Base-by-base conservation (phyloP, 768 basidiomycete species). In the Boletus rex-veris region DNA sequence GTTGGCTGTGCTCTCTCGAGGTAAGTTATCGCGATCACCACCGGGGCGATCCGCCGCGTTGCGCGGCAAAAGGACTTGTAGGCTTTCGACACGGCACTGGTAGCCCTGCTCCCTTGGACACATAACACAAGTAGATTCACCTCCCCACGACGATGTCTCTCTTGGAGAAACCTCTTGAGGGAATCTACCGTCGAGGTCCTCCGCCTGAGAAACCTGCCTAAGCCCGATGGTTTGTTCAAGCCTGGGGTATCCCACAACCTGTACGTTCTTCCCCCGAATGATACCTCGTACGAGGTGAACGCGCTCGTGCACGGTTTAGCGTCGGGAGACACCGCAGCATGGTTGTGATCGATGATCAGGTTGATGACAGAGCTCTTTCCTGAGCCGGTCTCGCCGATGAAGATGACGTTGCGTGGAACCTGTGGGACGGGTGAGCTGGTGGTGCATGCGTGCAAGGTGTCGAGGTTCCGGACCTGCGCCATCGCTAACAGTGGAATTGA, bases 331-430 rank as follows among this genome's bases (percentile, higher is more conserved):
- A 64, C 62, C 0, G 7, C 12, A 4, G 75, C 72, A 4, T 15
- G 36, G 1, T 65, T 31, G 7, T 31, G 24, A 19, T 55, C 64
- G 7, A 58, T 57, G 39, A 77, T 57, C 64, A 79, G 71, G 47
- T 77, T 78, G 54, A 78, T 64, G 19, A 77, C 58, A 0, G 74
- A 75, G 55, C 74, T 76, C 59, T 78, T 79, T 10, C 73, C 68
- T 1, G 59, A 54, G 39, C 68, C 70, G 1, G 57, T 64, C 44
- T 70, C 70, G 30, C 70, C 72, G 45, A 79, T 75, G 50, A 65
- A 75, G 36, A 68, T 67, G 45, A 58, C 71, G 7, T 77, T 73
- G 48, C 64, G 64, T 12, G 10, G 52, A 18, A 19, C 40, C 63
- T 63, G 42, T 28, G 47, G 39, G 41, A 24, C 15, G 18, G 12